Base-by-base conservation (phyloP, 495 filamentous ascomycete genomes). In the Aspergillus leporis region DNA sequence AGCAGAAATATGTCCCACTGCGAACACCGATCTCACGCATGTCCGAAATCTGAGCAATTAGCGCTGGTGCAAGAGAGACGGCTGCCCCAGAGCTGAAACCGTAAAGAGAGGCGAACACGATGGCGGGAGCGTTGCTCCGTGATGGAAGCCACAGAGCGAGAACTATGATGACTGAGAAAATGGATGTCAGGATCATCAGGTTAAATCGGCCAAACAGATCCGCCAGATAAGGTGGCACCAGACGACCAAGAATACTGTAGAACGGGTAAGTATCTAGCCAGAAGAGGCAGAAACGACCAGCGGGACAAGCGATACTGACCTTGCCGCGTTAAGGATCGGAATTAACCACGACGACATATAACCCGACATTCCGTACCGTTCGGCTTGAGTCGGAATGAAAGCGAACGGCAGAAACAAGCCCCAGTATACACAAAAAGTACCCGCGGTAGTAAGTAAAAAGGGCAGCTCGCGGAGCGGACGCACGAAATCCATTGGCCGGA, bases 131-230 rank as follows among this genome's bases (percentile, higher is more conserved):
- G 47, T 86, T 87, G 34, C 75, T 74, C 0, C 72, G 72, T 0
- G 82, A 77, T 5, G 86, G 88, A 5, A 92, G 75, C 86, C 88
- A 91, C 0, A 92, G 74, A 12, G 83, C 87, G 0, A 93, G 78
- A 0, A 86, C 82, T 43, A 92, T 74, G 41, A 92, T 81, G 18
- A 76, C 81, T 0, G 85, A 84, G 56, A 86, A 71, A 34, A 72
- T 74, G 3, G 81, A 77, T 65, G 86, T 88, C 36, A 84, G 49
- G 30, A 90, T 80, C 80, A 91, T 88, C 13, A 83, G 74, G 70
- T 93, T 93, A 75, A 83, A 92, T 25, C 87, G 83, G 1, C 90
- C 90, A 34, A 90, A 40, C 59, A 81, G 84, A 69, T 94, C 90
- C 41, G 86, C 90, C 18, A 88, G 50, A 62, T 84, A 83, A n/a